Evolutionary conservation across 177 flowering plant genomes (phyloP).

Genomic region (Vitis hybrid): DNA sequence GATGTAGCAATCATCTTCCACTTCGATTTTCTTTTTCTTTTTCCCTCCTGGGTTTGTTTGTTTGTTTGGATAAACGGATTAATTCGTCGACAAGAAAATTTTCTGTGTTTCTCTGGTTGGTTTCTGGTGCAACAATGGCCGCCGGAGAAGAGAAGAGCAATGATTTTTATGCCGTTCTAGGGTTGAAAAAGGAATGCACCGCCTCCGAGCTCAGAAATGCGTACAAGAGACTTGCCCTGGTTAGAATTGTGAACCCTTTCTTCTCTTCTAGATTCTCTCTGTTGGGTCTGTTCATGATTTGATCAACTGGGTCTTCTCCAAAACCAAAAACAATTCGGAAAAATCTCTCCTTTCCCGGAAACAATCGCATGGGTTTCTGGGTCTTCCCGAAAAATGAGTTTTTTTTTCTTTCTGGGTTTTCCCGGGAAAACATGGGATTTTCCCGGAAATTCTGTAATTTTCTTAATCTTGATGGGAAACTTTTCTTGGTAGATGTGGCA

Average conservation of each 20-base stretch:
- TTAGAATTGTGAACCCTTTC: constrained; percentile 27
- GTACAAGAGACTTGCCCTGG: constrained; percentile 90
- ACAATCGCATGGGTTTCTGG: constrained; percentile 1
- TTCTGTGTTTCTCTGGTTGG: neutral
- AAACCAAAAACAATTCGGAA: neutral
- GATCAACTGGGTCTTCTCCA: neutral
- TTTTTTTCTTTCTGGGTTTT: neutral
- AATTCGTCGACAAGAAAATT: neutral
- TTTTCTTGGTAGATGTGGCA: constrained; percentile 73
- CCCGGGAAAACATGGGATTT: neutral
- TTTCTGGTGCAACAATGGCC: constrained; percentile 39
- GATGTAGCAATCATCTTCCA: constrained; percentile 13
- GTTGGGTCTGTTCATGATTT: neutral
- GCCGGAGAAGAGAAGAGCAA: constrained; percentile 34
- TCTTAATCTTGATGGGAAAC: neutral
- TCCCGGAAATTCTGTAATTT: constrained; percentile 2
- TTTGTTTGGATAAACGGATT: too few relatives aligned
- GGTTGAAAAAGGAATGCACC: constrained; percentile 77
- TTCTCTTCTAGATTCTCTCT: neutral
- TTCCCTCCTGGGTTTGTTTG: neutral
- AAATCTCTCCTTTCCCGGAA: too few relatives aligned
- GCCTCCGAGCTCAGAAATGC: constrained; percentile 58
- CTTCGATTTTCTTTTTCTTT: neutral
- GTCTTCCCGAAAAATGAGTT: neutral
- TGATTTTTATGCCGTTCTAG: constrained; percentile 74